Base-by-base conservation (phyloP, 1,139 yeast species). In the Eremothecium coryli region DNA sequence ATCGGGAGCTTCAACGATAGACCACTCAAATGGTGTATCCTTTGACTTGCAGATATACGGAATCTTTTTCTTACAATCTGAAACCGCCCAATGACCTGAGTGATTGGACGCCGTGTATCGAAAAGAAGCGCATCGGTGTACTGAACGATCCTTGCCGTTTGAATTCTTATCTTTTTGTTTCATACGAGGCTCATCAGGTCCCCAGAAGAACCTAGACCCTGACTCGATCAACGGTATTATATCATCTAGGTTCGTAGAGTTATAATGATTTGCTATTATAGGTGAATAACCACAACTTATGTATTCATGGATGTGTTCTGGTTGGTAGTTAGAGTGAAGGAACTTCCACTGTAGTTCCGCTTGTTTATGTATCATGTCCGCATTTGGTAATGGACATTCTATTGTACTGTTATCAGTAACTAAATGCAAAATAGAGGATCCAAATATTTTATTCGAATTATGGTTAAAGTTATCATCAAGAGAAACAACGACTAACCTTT, bases 171-270 rank as follows among this genome's bases (percentile, higher is more conserved):
- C 22, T 20, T 20, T 10, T 20, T 20, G 9, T 7, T 20, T 7
- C 7, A 20, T 7, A 10, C 10, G 27, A 4, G 88, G 90, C 46
- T 78, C 73, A 5, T 65, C 64, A 1, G 65, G 59, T 2, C 66
- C 69, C 93, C 93, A 82, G 4, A 84, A 68, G 95, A 95, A 85
- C 22, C 48, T 29, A 11, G 74, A 58, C 0, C 71, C 60, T 10
- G 53, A 38, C 18, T 60, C 55, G 11, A 69, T 42, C 15, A 61
- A 41, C 0, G 42, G 22, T 0, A 59, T 40, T 1, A 69, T 46
- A 4, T 53, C 49, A 2, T 52, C 29, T 1, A 56, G 40, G 6
- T 53, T 47, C n/a, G 29, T 26, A 2, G 32, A 27, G 14, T 39
- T 33, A 31, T 37, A 48, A 2, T 44, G 38, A n/a, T 66, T 46